These are phyloP conservation scores for Ceratobasidium sp. DNA, from an alignment of 1,284 basidiomycete species.

Conservation along the genomic window DNA sequence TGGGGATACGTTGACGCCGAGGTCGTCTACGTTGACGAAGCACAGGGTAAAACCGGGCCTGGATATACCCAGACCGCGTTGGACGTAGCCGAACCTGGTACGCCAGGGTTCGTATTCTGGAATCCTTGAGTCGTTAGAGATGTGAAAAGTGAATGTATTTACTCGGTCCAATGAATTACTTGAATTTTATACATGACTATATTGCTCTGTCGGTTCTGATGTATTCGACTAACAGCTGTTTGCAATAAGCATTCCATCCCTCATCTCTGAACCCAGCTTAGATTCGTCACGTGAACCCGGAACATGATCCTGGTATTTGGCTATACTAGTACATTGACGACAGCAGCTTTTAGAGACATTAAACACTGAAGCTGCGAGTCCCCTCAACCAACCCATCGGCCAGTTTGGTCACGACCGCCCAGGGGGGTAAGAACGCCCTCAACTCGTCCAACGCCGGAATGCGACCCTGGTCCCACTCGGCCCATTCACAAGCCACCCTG, in stretches of 20 bases:
- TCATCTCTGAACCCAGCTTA: no score
- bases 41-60: slow-evolving; percentile 59
- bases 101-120: slow-evolving; percentile 83
- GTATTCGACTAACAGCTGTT: no score
- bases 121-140: slow-evolving; percentile 49
- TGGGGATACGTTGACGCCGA: slow-evolving; percentile 78
- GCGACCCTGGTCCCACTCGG: slow-evolving; percentile 65
- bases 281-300: no score
- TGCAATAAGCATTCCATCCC: no score
- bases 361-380: slow-evolving; percentile 56
- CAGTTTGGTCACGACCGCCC: slow-evolving; percentile 67
- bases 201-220: no score
- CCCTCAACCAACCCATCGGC: slow-evolving; percentile 68
- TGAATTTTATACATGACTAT: no score
- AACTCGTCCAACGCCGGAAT: slow-evolving; percentile 76
- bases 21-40: slow-evolving; percentile 75
- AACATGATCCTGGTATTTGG: no score
- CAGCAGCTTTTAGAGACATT: slow-evolving; percentile 16
- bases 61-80: slow-evolving; percentile 71
- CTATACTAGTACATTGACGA: no score
- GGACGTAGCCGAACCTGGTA: slow-evolving; percentile 87
- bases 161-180: not conserved
- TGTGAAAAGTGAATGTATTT: not conserved
- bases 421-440: slow-evolving; percentile 67
- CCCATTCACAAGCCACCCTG: slow-evolving; percentile 70